phyloP scores from a whole-genome alignment of 2,329 filamentous ascomycete species.

The Stagonosporopsis tanaceti region DNA sequence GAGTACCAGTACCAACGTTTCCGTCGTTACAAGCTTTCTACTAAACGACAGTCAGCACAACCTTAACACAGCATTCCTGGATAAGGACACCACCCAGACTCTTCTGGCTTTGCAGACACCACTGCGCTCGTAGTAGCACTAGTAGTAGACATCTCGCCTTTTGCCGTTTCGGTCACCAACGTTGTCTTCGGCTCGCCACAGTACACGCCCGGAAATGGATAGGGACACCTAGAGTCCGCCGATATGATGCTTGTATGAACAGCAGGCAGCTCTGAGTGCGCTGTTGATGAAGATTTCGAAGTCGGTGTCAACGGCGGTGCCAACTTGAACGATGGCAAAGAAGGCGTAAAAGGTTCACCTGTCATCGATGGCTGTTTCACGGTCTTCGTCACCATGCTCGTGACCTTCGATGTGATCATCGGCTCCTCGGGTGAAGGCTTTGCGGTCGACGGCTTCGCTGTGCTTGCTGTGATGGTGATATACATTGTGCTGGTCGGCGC shows the following conservation, averaged over 20 bases:
- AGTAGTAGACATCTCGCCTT: background rate
- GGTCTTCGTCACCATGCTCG: background rate
- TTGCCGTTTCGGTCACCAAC: slow-evolving; percentile 18
- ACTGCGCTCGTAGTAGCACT: background rate
- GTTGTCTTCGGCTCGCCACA: slow-evolving; percentile 31
- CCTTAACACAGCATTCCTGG: slow-evolving; percentile 7
- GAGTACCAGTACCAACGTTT: slow-evolving; percentile 10
- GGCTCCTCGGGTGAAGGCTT: background rate
- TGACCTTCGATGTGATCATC: background rate
- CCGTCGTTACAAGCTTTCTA: background rate
- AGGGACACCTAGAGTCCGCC: slow-evolving; percentile 37
- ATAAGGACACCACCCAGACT: slow-evolving; percentile 30
- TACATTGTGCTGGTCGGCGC: slow-evolving; percentile 3
- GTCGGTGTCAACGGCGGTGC: background rate
- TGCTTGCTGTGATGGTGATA: slow-evolving; percentile 9
- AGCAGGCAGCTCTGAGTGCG: background rate
- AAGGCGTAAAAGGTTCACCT: background rate
- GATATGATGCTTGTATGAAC: slow-evolving; percentile 13
- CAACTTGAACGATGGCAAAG: background rate
- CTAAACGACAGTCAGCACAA: background rate
- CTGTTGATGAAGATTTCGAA: background rate
- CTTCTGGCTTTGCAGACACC: slow-evolving; percentile 4
- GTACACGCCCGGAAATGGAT: slow-evolving; percentile 37
- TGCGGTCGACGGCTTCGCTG: background rate
- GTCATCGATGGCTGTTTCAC: background rate